Base-by-base conservation (phyloP, 257 asterid species). In the Nicotiana noctiflora region DNA sequence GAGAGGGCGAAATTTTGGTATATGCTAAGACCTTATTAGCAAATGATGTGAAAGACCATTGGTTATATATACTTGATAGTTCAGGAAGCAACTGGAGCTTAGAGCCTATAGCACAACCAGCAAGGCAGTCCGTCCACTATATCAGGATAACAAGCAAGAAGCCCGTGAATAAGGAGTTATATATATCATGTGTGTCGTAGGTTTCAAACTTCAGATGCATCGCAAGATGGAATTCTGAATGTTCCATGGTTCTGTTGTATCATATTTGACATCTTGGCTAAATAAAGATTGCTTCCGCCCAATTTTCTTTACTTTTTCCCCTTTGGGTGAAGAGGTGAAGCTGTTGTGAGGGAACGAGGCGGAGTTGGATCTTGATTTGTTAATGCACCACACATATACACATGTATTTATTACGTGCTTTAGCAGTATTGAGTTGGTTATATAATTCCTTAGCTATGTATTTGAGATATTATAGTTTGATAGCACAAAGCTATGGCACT, bases 171-270 rank as follows among this genome's bases (percentile, higher is more conserved):
- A 66, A 61, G 82, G 61, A 46, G 49, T 62, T 61, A 32, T 52
- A 21, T 62, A 79, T 78, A 78, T 57, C 37, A 37, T 12, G 9
- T 37, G 76, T 61, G 55, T 44, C 80, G 18, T 79, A 62, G 57
- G 70, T 79, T 46, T 62, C 61, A 25, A 53, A 79, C 75, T 18
- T 79, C 57, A 79, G 82, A 79, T 79, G 51, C 75, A 79, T 57
- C 57, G 44, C 37, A 62, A 79, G 60, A 62, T 61, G 29, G 29
- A 27, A 62, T 21, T 61, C 82, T 52, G 46, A 15, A 29, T 74
- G 60, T 77, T 44, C 37, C 34, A 23, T 60, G 67, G 82, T 40
- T 17, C 63, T 21, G 6, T 62, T 62, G 82, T 79, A 79, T 27
- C 18, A 62, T 62, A 61, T 37, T 40, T 62, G 27, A 62, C 72